phyloP scores from a whole-genome alignment of 2,329 filamentous ascomycete genomes.

The Curvularia verruculosa region DNA sequence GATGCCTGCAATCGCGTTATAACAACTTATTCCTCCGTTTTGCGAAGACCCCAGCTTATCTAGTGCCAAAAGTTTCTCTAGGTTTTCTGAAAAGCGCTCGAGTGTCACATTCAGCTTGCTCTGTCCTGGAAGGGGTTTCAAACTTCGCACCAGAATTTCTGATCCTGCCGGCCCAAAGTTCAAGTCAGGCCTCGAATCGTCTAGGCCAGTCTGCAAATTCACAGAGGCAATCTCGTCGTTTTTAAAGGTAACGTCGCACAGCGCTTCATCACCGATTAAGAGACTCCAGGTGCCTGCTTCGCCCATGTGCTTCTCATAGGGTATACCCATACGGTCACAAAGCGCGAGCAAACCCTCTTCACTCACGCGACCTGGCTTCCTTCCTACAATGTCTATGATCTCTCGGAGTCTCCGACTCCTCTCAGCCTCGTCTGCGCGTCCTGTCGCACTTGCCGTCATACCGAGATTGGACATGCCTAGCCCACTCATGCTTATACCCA shows the following conservation, averaged over 20 bases:
- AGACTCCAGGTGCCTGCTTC: constrained; percentile 43
- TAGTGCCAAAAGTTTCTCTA: constrained; percentile 70
- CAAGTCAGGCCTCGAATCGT: constrained; percentile 61
- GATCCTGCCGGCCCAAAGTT: constrained; percentile 60
- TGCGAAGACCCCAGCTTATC: constrained; percentile 75
- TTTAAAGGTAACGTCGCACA: constrained; percentile 38
- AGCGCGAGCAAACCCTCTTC: constrained; percentile 76
- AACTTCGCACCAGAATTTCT: constrained; percentile 68
- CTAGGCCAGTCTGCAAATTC: constrained; percentile 66
- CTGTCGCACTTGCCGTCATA: constrained; percentile 46
- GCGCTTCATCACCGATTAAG: constrained; percentile 43
- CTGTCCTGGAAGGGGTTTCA: constrained; percentile 65
- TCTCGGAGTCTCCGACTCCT: constrained; percentile 60
- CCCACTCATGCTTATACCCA: constrained; percentile 50
- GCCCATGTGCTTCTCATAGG: constrained; percentile 44
- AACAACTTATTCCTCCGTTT: constrained; percentile 66
- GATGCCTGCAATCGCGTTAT: constrained; percentile 76
- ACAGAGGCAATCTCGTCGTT: constrained; percentile 61
- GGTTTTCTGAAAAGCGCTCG: constrained; percentile 72
- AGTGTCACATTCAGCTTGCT: constrained; percentile 73
- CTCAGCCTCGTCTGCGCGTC: constrained; percentile 60
- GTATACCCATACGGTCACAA: constrained; percentile 69
- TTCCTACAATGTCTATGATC: constrained; percentile 70
- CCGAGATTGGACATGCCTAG: constrained; percentile 51
- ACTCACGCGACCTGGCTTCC: constrained; percentile 72